Conservation (phyloP, 2,329 filamentous ascomycete species). For the Ilyonectria robusta region DNA sequence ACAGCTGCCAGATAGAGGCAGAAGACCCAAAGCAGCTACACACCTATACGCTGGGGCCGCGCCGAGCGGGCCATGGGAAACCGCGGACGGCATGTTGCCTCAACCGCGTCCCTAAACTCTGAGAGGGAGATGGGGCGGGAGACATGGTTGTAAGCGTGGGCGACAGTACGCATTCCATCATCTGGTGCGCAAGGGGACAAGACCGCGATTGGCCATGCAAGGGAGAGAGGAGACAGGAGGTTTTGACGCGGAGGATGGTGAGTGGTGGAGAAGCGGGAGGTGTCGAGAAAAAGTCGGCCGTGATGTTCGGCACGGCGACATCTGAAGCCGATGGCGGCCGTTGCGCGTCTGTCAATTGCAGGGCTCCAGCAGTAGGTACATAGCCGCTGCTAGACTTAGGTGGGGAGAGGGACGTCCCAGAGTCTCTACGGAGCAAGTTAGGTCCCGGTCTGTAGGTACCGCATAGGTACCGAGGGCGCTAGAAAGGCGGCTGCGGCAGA, state of each 20-base stretch:
- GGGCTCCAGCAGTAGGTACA: background rate
- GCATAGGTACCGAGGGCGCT: background rate
- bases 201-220: conserved; percentile 37
- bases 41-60: conserved; percentile 60
- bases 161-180: conserved; percentile 55
- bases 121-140: conserved; percentile 54
- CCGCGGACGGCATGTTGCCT: conserved; percentile 64
- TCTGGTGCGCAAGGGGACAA: conserved; percentile 32
- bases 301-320: background rate
- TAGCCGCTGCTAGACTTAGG: background rate
- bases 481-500: background rate
- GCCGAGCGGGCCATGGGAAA: conserved; percentile 59
- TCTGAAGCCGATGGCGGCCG: background rate
- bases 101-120: conserved; percentile 64
- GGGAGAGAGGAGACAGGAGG: conserved; percentile 10
- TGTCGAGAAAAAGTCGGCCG: conserved; percentile 10
- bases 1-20: background rate
- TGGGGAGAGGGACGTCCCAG: background rate
- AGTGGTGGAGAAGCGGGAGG: conserved; percentile 19
- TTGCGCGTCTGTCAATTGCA: background rate
- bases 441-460: background rate
- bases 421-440: too few relatives aligned
- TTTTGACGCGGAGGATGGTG: background rate
- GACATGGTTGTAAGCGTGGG: conserved; percentile 54
- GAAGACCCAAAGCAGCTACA: conserved; percentile 36